Evolutionary conservation across 768 basidiomycete genomes (phyloP).

Genomic region (Stropharia rugosoannulata): DNA sequence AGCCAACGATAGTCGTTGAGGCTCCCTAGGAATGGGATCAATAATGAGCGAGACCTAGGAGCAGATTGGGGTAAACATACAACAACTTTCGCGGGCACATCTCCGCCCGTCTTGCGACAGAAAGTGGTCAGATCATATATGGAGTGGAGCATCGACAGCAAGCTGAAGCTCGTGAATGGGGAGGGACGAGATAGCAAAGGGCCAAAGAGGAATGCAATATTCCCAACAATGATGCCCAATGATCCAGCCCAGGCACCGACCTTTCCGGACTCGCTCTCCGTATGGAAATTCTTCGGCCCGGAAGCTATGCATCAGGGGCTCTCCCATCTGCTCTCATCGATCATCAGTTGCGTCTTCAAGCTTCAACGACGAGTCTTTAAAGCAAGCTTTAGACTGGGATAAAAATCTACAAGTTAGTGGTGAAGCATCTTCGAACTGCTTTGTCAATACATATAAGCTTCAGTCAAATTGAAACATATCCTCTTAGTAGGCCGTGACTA

Average conservation of each 20-base stretch:
- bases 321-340: too few species aligned
- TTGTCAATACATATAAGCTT: too few species aligned
- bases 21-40: slow-evolving; percentile 57
- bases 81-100: slow-evolving; percentile 87
- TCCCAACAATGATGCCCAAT: slow-evolving; percentile 16
- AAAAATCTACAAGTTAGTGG: too few species aligned
- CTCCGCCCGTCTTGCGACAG: slow-evolving; percentile 78
- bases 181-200: slow-evolving; percentile 13
- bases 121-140: slow-evolving; percentile 90
- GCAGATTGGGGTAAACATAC: slow-evolving; percentile 43
- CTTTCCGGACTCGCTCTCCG: background rate
- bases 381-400: too few species aligned
- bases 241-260: background rate
- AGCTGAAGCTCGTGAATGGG: slow-evolving; percentile 5
- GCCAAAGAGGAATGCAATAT: slow-evolving; percentile 11
- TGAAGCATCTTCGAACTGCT: too few species aligned
- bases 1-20: slow-evolving; percentile 86
- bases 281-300: background rate
- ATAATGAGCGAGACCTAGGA: slow-evolving; percentile 1
- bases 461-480: too few species aligned
- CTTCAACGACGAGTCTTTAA: too few species aligned
- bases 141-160: slow-evolving; percentile 55
- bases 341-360: too few species aligned
- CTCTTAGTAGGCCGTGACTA: too few species aligned
- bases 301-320: too few species aligned